These are phyloP conservation scores for Gossypium aridum DNA, from an alignment of 441 rosid species.

Conservation along the genomic window DNA sequence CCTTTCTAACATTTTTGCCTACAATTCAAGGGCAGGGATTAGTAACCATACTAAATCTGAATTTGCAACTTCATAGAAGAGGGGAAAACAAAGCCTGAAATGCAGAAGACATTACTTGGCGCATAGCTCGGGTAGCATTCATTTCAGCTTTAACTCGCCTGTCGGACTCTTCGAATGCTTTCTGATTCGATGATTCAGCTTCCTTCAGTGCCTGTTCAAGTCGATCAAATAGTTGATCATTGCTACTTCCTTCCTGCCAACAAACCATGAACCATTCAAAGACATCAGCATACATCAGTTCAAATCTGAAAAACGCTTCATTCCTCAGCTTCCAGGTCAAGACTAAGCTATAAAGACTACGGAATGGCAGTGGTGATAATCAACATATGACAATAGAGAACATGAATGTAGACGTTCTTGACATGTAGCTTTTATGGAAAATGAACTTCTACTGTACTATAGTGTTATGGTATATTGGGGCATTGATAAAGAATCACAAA, in stretches of 20 bases:
- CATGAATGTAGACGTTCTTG: background rate
- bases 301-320: background rate
- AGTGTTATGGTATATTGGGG: background rate
- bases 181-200: conserved; percentile 40
- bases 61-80: background rate
- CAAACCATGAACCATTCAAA: conserved; percentile 3
- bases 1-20: conserved; percentile 1
- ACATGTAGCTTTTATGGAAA: background rate
- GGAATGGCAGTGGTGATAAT: background rate
- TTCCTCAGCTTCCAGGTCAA: background rate
- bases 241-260: conserved; percentile 37
- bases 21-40: background rate
- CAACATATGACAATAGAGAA: background rate
- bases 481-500: conserved; percentile 7
- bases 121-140: conserved; percentile 28
- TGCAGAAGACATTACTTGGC: conserved; percentile 28
- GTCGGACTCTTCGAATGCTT: conserved; percentile 45
- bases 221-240: conserved; percentile 28
- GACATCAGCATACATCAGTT: background rate
- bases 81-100: background rate
- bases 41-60: background rate
- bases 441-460: background rate
- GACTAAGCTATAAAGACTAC: background rate
- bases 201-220: conserved; percentile 50
- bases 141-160: conserved; percentile 55